Evolutionary conservation across 2,329 filamentous ascomycete species (phyloP), one percentile per base, ranked within the genome.

Genomic region (Pseudonectria buxi): DNA sequence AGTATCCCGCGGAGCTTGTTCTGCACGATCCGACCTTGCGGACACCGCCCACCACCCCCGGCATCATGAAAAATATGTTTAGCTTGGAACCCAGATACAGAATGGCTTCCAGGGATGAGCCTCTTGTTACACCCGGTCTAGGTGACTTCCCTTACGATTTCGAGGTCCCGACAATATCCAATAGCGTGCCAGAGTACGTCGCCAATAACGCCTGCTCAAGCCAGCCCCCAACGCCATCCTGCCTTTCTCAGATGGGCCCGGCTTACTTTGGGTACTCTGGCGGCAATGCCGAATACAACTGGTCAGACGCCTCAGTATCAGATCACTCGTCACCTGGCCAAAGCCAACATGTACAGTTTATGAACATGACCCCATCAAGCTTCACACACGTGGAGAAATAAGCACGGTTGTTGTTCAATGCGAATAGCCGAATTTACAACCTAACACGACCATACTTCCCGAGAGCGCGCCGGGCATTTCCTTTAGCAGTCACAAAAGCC

Each of bases 11-110:
- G 10, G 53, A 57, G 24, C 36, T 56, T 33, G 41, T 45, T n/a
- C 30, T 57, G 25, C 65, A 53, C 14, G 67, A 72, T 41, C 57
- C 64, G 14, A 67, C 66, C 13, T 56, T 74, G 32, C 69, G 70
- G 46, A 75, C 72, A 6, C 72, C 72, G 11, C 72, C 72, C 3
- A 67, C 64, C 4, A 76, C 72, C 2, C 72, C 72, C 0, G 70
- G 69, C 12, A 49, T 73, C 25, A 54, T 69, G 41, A 56, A 63
- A 22, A 59, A 60, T 35, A 56, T 67, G 28, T 62, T 63, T 33
- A 57, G 58, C 32, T 49, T 62, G n/a, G 62, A 65, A 38, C 63
- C 63, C 9, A 49, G 58, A 10, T 62, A 58, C 33, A 59, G 64
- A 47, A 49, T 62, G 40, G 49, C 61, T 6, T 54, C 65, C 3